Evolutionary conservation across 345 rosid genomes (phyloP).

Genomic region (Mangifera indica): DNA sequence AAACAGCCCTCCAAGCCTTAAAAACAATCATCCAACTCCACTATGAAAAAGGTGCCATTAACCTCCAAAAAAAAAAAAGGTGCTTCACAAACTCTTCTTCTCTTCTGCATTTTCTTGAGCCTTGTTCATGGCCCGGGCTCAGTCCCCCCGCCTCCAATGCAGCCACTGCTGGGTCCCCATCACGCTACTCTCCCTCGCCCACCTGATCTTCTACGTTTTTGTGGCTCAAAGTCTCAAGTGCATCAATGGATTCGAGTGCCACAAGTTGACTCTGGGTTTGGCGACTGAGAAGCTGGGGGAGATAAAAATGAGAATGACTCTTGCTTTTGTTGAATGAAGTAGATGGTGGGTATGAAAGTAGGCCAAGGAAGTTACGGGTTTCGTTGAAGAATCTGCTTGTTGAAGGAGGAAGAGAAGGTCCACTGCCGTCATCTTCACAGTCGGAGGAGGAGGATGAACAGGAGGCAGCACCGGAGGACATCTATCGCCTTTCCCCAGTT

Average conservation of each 20-base stretch:
- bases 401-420: too few relatives aligned
- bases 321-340: constrained; percentile 44
- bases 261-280: constrained; percentile 86
- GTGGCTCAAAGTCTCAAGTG: constrained; percentile 89
- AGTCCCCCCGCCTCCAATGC: constrained; percentile 69
- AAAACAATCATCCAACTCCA: constrained; percentile 96
- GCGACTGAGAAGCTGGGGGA: constrained; percentile 91
- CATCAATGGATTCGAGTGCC: constrained; percentile 96
- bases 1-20: constrained; percentile 82
- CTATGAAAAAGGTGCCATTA: constrained; percentile 87
- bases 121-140: constrained; percentile 54
- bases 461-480: too few relatives aligned
- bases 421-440: too few relatives aligned
- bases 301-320: constrained; percentile 54
- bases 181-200: constrained; percentile 68
- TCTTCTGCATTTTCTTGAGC: constrained; percentile 85
- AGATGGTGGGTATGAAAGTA: constrained; percentile 47
- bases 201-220: constrained; percentile 86
- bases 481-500: too few relatives aligned
- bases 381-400: too few relatives aligned
- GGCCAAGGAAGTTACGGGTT: too few relatives aligned
- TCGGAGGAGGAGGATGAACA: too few relatives aligned
- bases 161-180: constrained; percentile 94
- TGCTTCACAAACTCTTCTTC: constrained; percentile 80
- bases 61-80: constrained; percentile 95